Conservation (phyloP, 2,329 filamentous ascomycete genomes). For the Pseudocercospora fijiensis region DNA sequence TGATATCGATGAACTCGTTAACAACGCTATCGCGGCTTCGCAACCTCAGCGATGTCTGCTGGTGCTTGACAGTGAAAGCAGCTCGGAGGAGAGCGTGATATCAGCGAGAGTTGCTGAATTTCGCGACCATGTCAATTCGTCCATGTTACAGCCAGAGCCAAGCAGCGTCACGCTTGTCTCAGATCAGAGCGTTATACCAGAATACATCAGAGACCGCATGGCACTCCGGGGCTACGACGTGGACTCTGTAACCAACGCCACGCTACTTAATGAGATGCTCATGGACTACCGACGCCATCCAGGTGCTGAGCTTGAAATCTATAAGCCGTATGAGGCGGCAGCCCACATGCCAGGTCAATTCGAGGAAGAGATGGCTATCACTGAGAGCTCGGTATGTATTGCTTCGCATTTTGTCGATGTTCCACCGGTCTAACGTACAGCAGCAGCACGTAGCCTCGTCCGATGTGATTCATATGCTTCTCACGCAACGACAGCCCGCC, state of each 20-base stretch:
- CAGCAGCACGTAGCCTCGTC: background rate
- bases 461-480: background rate
- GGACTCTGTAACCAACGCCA: background rate
- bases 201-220: conserved; percentile 15
- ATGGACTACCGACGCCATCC: background rate
- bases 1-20: conserved; percentile 14
- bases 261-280: conserved; percentile 9
- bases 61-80: background rate
- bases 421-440: background rate
- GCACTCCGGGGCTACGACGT: background rate
- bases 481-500: background rate
- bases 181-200: conserved; percentile 8
- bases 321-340: conserved; percentile 13
- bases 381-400: conserved; percentile 1
- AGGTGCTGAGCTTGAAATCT: conserved; percentile 3
- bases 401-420: background rate
- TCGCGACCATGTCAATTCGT: background rate
- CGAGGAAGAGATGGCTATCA: conserved; percentile 19
- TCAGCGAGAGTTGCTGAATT: background rate
- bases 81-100: background rate
- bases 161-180: background rate
- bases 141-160: background rate
- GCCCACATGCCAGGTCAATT: conserved; percentile 5
- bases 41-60: background rate
- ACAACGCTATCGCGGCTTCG: conserved; percentile 6